These are phyloP conservation scores for Rhododendron mucronatum DNA, from an alignment of 148 eudicot species.

Conservation along the genomic window DNA sequence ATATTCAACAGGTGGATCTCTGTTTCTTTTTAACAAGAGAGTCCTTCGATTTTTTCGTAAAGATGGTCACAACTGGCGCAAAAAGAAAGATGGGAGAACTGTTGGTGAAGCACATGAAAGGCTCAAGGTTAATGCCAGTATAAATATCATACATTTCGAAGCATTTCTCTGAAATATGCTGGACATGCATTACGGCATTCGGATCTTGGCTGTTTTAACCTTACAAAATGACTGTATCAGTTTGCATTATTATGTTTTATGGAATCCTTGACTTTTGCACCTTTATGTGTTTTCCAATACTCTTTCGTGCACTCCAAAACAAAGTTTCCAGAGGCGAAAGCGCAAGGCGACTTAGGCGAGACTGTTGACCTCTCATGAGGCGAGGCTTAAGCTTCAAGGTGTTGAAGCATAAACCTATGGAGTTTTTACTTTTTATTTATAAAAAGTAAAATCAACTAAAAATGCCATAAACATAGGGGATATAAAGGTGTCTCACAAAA, in stretches of 20 bases:
- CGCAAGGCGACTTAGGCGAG: no score
- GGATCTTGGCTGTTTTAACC: not conserved
- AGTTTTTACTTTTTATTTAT: no score
- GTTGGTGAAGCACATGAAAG: constrained; percentile 96
- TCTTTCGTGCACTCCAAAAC: not conserved
- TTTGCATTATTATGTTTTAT: not conserved
- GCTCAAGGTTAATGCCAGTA: constrained; percentile 55
- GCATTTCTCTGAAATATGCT: not conserved
- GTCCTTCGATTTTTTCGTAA: constrained; percentile 77
- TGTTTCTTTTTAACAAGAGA: constrained; percentile 88
- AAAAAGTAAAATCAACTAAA: no score
- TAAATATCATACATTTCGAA: not conserved
- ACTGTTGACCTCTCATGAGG: no score
- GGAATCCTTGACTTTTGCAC: not conserved
- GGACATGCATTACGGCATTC: not conserved
- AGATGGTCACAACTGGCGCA: constrained; percentile 90
- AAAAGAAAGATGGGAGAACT: constrained; percentile 75
- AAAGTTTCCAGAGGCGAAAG: no score
- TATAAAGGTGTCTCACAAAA: no score
- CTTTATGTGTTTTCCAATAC: not conserved
- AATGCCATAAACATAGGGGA: no score
- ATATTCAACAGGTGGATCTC: constrained; percentile 64
- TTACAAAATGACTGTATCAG: not conserved
- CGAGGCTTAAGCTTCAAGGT: no score
- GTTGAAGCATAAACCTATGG: no score